phyloP scores from a whole-genome alignment of 331 rosid species.

The Cydonia oblonga region DNA sequence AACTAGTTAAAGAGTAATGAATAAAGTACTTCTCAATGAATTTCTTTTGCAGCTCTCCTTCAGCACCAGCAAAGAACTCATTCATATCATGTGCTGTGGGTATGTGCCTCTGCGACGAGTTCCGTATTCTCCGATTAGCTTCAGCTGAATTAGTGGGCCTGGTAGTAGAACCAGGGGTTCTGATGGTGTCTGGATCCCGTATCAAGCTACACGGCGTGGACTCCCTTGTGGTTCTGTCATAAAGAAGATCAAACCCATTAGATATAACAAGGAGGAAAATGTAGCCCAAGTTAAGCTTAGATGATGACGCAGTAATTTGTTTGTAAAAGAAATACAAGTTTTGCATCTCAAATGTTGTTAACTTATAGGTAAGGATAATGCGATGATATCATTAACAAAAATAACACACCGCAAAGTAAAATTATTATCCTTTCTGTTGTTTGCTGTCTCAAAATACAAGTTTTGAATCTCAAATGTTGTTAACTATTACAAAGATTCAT shows the following conservation, averaged over 20 bases:
- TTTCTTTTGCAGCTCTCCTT: constrained; percentile 56
- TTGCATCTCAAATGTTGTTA: not conserved
- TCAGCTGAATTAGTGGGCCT: constrained; percentile 54
- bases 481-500: not conserved
- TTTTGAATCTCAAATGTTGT: not conserved
- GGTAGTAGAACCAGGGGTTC: constrained; percentile 78
- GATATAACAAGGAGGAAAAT: not conserved
- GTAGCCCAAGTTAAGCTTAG: not conserved
- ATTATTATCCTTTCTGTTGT: not conserved
- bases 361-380: not conserved
- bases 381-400: not conserved
- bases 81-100: constrained; percentile 72
- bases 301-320: not conserved
- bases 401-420: not conserved
- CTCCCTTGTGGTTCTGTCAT: constrained; percentile 73
- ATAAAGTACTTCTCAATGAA: constrained; percentile 66
- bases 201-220: constrained; percentile 89
- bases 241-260: constrained; percentile 9
- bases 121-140: constrained; percentile 33
- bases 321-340: not conserved
- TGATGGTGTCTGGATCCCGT: constrained; percentile 48
- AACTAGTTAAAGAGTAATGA: not conserved
- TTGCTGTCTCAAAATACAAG: not conserved
- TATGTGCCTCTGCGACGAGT: constrained; percentile 41
- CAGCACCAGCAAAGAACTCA: constrained; percentile 64